A percentile compares a stretch with the other conserved stretches of the same genome.
phyloP scores from a whole-genome alignment of 345 rosid species.

The Lenwebbia sp. region DNA sequence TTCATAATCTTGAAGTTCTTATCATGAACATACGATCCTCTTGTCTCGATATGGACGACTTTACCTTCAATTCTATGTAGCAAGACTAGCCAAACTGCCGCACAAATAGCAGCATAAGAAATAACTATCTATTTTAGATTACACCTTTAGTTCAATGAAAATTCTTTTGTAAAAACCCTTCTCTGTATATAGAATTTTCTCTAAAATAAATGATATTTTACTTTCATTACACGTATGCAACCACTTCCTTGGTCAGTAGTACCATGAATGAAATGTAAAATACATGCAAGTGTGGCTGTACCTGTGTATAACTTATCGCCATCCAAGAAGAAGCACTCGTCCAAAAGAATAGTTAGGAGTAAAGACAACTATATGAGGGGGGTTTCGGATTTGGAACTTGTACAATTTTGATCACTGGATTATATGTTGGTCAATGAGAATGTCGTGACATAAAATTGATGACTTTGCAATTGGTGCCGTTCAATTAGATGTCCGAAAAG shows the following conservation, averaged over 20 bases:
- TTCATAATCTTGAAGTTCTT: not conserved
- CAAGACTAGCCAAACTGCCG: not conserved
- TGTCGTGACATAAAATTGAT: not conserved
- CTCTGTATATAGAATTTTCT: not conserved
- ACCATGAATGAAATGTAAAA: not conserved
- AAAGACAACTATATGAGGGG: not conserved
- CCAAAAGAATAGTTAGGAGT: not conserved
- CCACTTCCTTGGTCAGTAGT: not conserved
- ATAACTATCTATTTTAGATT: not conserved
- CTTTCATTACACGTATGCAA: not conserved
- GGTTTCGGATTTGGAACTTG: not conserved
- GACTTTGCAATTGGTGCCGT: not conserved
- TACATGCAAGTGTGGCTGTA: not conserved
- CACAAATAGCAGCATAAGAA: not conserved
- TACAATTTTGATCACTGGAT: not conserved
- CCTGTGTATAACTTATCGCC: not conserved
- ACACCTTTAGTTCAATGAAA: not conserved
- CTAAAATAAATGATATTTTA: not conserved
- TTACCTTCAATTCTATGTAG: not conserved
- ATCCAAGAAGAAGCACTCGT: not conserved
- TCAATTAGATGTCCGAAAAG: not conserved
- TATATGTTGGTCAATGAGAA: not conserved
- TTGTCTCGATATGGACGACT: not conserved
- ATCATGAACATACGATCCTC: not conserved
- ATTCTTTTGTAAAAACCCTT: not conserved